These are phyloP conservation scores for Acanthamoeba castellanii DNA, from an alignment of 208 protist species.

Conservation along the genomic window DNA sequence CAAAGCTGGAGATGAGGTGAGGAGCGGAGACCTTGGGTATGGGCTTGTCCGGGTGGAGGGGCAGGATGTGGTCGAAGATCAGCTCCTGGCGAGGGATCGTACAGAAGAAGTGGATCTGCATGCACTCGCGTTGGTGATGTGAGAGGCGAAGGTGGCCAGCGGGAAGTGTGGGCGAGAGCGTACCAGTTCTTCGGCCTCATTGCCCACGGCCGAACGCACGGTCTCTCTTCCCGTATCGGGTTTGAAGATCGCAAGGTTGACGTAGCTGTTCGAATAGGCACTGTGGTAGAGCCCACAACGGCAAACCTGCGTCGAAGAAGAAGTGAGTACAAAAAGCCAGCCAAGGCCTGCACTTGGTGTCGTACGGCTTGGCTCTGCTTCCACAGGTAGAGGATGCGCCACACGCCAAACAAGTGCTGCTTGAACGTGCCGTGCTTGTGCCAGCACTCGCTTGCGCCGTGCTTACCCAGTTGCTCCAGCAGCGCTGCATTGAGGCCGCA, in stretches of 20 bases:
- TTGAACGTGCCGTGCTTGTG: constrained; percentile 53
- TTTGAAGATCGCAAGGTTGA: constrained; percentile 19
- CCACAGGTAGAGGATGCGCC: constrained; percentile 46
- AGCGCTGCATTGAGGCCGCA: not conserved
- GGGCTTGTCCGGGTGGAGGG: constrained; percentile 7
- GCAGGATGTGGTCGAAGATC: constrained; percentile 13
- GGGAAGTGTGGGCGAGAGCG: not conserved
- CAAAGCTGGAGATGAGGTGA: not conserved
- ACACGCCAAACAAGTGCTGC: constrained; percentile 18
- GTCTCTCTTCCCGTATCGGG: not conserved
- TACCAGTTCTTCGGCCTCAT: constrained; percentile 26
- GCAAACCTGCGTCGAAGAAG: not conserved
- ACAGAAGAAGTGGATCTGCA: constrained; percentile 35
- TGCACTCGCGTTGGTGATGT: not conserved
- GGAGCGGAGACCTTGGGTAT: not conserved
- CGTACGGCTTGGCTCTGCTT: constrained; percentile 36
- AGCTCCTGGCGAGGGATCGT: constrained; percentile 16
- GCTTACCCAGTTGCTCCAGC: constrained; percentile 1
- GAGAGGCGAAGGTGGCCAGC: not conserved
- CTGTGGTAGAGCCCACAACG: constrained; percentile 21
- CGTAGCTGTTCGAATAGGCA: constrained; percentile 37
- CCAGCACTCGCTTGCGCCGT: constrained; percentile 26
- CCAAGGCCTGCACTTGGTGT: not conserved
- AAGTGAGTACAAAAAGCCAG: not conserved
- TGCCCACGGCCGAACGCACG: not conserved